A percentile compares a stretch with the other conserved stretches of the same genome.
phyloP scores from a whole-genome alignment of 2,329 filamentous ascomycete species.

The Neopestalotiopsis clavispora region DNA sequence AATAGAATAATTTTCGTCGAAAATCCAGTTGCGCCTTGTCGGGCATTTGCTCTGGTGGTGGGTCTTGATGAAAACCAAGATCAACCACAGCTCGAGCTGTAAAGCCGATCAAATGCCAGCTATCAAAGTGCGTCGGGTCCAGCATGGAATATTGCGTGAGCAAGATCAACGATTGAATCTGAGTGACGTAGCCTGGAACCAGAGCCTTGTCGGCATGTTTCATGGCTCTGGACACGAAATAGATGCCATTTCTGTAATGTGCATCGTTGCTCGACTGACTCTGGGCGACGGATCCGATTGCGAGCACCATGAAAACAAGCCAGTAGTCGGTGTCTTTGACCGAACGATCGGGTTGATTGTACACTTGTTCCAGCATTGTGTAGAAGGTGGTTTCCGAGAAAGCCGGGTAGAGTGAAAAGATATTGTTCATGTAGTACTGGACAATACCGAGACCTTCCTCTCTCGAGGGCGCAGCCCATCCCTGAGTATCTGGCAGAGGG shows the following conservation, averaged over 20 bases:
- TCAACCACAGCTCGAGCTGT: constrained; percentile 88
- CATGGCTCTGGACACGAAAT: constrained; percentile 68
- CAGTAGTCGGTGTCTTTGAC: constrained; percentile 77
- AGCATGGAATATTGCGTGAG: constrained; percentile 89
- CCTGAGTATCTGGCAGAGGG: constrained; percentile 65
- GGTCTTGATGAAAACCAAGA: constrained; percentile 91
- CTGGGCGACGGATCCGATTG: constrained; percentile 76
- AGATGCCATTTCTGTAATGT: constrained; percentile 61
- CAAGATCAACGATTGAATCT: constrained; percentile 86
- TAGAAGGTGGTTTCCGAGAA: constrained; percentile 82
- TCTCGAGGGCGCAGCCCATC: constrained; percentile 71
- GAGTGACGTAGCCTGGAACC: constrained; percentile 80
- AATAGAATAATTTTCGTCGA: constrained; percentile 85
- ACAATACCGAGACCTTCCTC: constrained; percentile 72
- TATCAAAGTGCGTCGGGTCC: constrained; percentile 89
- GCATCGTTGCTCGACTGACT: constrained; percentile 72
- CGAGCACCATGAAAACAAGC: constrained; percentile 87
- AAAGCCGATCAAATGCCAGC: constrained; percentile 92
- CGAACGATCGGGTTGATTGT: constrained; percentile 69
- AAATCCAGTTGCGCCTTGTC: constrained; percentile 75
- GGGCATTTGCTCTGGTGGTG: constrained; percentile 70
- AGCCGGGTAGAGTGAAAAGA: constrained; percentile 80
- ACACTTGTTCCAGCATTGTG: constrained; percentile 80
- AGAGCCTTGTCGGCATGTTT: constrained; percentile 82
- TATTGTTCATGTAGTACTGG: constrained; percentile 83